These are phyloP conservation scores for Talaromyces sp. DNA, from an alignment of 2,329 filamentous ascomycete species.

Conservation along the genomic window DNA sequence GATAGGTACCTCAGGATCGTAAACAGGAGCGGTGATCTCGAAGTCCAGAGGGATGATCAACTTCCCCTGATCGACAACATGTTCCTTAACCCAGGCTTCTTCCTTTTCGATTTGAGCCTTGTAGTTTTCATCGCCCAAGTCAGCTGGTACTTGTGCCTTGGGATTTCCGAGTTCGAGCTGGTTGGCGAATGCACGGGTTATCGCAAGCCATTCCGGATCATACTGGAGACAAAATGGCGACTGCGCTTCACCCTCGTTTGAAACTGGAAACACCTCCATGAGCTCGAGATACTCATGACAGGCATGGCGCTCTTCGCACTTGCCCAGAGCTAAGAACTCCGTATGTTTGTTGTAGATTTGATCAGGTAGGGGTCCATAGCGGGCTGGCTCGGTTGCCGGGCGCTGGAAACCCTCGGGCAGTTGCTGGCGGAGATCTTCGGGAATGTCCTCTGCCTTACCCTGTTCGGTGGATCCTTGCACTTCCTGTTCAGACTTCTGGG, in stretches of 20 bases:
- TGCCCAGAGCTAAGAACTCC: slow-evolving; percentile 85
- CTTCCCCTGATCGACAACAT: slow-evolving; percentile 63
- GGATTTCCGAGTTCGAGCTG: slow-evolving; percentile 64
- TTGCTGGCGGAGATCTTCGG: slow-evolving; percentile 67
- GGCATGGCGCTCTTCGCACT: slow-evolving; percentile 64
- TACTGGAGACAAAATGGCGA: slow-evolving; percentile 67
- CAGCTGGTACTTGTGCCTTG: slow-evolving; percentile 52
- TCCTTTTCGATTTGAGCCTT: slow-evolving; percentile 65
- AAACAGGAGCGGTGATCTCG: slow-evolving; percentile 68
- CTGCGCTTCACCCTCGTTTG: slow-evolving; percentile 29
- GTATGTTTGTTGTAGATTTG: slow-evolving; percentile 77
- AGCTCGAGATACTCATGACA: slow-evolving; percentile 80
- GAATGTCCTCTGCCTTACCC: slow-evolving; percentile 41
- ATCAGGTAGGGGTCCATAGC: slow-evolving; percentile 65
- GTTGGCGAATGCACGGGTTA: slow-evolving; percentile 75
- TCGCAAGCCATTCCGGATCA: slow-evolving; percentile 93
- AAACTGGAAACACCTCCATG: slow-evolving; percentile 58
- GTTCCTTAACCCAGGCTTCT: slow-evolving; percentile 74
- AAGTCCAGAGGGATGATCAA: slow-evolving; percentile 78
- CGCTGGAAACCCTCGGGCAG: slow-evolving; percentile 70
- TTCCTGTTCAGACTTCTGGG: not conserved
- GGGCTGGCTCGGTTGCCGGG: slow-evolving; percentile 35
- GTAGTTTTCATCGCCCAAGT: slow-evolving; percentile 71
- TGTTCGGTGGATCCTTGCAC: not conserved
- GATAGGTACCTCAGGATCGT: slow-evolving; percentile 59